Conservation (phyloP, 2,329 filamentous ascomycete species). For the Fusarium sp. region DNA sequence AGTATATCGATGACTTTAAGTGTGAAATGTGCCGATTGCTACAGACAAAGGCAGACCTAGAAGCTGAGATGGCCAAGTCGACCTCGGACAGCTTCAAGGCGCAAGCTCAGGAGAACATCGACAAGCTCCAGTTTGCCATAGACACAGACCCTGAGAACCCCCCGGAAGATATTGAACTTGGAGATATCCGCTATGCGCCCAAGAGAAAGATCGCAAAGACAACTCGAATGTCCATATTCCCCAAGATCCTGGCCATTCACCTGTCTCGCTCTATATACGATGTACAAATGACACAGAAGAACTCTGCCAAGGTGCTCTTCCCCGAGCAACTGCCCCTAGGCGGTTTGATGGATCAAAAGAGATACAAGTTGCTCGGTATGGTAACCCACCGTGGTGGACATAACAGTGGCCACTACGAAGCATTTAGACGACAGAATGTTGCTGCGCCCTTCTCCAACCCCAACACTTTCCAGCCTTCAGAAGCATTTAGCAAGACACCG, state of each 20-base stretch:
- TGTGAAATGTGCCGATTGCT: conserved; percentile 93
- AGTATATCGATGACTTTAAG: conserved; percentile 96
- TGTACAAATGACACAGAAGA: conserved; percentile 83
- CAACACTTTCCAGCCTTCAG: conserved; percentile 79
- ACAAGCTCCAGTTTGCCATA: conserved; percentile 75
- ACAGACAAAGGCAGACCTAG: conserved; percentile 76
- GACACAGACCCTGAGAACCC: conserved; percentile 83
- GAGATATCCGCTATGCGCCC: conserved; percentile 78
- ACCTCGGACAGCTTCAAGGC: conserved; percentile 63
- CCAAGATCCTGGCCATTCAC: conserved; percentile 90
- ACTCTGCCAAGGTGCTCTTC: conserved; percentile 92
- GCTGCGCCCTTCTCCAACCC: conserved; percentile 85
- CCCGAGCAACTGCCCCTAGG: conserved; percentile 88
- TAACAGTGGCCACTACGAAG: conserved; percentile 96
- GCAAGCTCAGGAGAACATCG: conserved; percentile 67
- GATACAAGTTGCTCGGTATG: conserved; percentile 85
- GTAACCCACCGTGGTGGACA: conserved; percentile 97
- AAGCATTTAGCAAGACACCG: conserved; percentile 74
- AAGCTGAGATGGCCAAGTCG: conserved; percentile 67
- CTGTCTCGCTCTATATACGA: conserved; percentile 95
- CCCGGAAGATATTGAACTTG: conserved; percentile 77
- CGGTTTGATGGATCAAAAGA: conserved; percentile 78
- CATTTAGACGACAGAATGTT: conserved; percentile 87
- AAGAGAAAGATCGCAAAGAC: conserved; percentile 87
- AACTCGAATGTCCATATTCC: conserved; percentile 87